phyloP scores from a whole-genome alignment of 2,329 filamentous ascomycete species.

The Lachnellula subtilissima region DNA sequence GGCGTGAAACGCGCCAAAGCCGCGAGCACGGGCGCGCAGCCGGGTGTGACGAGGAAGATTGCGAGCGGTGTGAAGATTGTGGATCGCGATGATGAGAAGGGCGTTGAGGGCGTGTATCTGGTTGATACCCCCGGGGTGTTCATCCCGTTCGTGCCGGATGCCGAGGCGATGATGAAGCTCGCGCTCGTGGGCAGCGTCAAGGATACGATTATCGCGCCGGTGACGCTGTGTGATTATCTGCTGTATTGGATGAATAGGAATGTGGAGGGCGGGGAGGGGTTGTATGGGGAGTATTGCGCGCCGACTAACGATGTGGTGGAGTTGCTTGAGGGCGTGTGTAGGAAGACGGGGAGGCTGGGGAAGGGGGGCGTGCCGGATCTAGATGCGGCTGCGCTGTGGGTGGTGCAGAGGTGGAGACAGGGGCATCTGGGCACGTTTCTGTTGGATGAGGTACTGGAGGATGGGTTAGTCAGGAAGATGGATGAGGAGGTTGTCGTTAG shows the following conservation, averaged over 20 bases:
- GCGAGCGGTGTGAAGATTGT: slow-evolving; percentile 77
- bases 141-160: slow-evolving; percentile 80
- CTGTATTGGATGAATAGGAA: slow-evolving; percentile 72
- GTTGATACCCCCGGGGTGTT: slow-evolving; percentile 95
- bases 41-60: slow-evolving; percentile 85
- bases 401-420: slow-evolving; percentile 76
- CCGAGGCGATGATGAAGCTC: slow-evolving; percentile 91
- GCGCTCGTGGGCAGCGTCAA: slow-evolving; percentile 87
- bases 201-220: slow-evolving; percentile 73
- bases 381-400: slow-evolving; percentile 70
- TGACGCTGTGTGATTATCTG: slow-evolving; percentile 83
- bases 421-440: slow-evolving; percentile 73
- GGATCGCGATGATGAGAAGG: slow-evolving; percentile 43
- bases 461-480: slow-evolving; percentile 49
- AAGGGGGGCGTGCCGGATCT: slow-evolving; percentile 67
- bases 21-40: slow-evolving; percentile 77
- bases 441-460: slow-evolving; percentile 68
- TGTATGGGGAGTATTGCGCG: slow-evolving; percentile 45
- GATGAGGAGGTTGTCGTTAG: slow-evolving; percentile 50
- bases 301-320: slow-evolving; percentile 82
- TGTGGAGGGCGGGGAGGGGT: slow-evolving; percentile 7
- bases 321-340: slow-evolving; percentile 67
- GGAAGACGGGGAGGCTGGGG: slow-evolving; percentile 68
- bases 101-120: slow-evolving; percentile 59
- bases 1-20: slow-evolving; percentile 66